Evolutionary conservation across 371 early-diverging fungal genomes (phyloP).

Genomic region (Saksenaea vasiformis): DNA sequence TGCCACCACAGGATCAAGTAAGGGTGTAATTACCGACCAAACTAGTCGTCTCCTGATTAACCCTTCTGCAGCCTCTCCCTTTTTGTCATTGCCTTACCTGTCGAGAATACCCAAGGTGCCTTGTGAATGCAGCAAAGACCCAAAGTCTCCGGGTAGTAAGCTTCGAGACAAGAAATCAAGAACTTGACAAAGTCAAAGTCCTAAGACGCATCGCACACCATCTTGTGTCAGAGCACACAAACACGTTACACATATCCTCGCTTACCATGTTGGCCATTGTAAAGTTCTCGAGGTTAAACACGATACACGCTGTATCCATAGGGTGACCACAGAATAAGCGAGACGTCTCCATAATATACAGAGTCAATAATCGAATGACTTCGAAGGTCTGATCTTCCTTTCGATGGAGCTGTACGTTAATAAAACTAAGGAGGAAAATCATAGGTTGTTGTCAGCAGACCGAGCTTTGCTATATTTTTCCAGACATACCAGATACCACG

Average conservation of each 20-base stretch:
- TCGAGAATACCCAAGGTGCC: conserved; percentile 86
- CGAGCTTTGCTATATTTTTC: neutral
- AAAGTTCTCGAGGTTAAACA: conserved; percentile 87
- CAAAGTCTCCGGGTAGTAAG: conserved; percentile 89
- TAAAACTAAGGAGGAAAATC: conserved; percentile 44
- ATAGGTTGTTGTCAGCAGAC: neutral
- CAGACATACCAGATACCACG: conserved; percentile 58
- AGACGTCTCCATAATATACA: conserved; percentile 85
- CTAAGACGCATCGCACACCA: conserved; percentile 19
- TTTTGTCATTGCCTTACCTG: conserved; percentile 38
- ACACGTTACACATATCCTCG: neutral
- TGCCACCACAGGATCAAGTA: conserved; percentile 91
- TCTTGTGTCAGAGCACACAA: neutral
- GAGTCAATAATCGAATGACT: conserved; percentile 61
- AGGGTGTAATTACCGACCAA: conserved; percentile 79
- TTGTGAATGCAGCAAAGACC: conserved; percentile 79
- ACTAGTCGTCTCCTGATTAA: conserved; percentile 29
- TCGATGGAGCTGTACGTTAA: conserved; percentile 61
- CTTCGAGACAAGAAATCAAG: conserved; percentile 77
- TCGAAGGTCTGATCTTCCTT: conserved; percentile 60
- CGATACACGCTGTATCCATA: conserved; percentile 77
- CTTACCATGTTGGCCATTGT: conserved; percentile 76
- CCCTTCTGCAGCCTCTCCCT: neutral
- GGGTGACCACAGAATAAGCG: conserved; percentile 74
- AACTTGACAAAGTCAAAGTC: conserved; percentile 82